Conservation (phyloP, 2,329 filamentous ascomycete species). For the Curvularia spicifera region DNA sequence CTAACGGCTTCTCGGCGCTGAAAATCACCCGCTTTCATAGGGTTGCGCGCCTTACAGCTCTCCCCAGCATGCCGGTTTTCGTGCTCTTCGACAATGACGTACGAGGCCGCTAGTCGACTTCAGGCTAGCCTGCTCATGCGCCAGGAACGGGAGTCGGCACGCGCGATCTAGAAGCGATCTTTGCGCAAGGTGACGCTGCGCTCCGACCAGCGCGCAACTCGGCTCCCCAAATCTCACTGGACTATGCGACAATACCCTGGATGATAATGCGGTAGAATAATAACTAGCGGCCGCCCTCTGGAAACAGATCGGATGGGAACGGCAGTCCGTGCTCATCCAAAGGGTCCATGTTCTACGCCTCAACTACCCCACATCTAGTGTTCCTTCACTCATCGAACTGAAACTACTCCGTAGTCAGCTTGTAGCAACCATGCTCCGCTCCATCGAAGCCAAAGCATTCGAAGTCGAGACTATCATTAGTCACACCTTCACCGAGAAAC, state of each 20-base stretch:
- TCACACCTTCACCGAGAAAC: conserved; percentile 19
- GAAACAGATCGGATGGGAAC: neutral
- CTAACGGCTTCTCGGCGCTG: neutral
- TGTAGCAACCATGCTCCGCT: neutral
- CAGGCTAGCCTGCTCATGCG: conserved; percentile 9
- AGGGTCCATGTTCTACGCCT: neutral
- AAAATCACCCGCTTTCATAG: conserved; percentile 4
- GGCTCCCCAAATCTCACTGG: conserved; percentile 3
- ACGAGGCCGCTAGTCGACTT: conserved; percentile 6
- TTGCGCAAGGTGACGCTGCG: conserved; percentile 8
- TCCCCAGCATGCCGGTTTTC: conserved; percentile 14
- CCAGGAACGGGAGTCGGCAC: conserved; percentile 16
- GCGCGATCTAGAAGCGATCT: conserved; percentile 8
- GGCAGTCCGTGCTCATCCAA: neutral
- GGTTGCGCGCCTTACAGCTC: neutral
- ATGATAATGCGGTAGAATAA: neutral
- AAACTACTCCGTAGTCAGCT: neutral
- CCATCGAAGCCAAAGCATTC: neutral
- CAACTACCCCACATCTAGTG: neutral
- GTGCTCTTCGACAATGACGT: conserved; percentile 9
- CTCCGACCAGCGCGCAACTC: neutral
- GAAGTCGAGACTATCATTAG: conserved; percentile 13
- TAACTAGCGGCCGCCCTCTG: neutral
- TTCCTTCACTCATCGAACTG: neutral
- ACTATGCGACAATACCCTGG: conserved; percentile 1